Evolutionary conservation across 2,329 filamentous ascomycete species (phyloP).

Genomic region (Orbilia ellipsospora): DNA sequence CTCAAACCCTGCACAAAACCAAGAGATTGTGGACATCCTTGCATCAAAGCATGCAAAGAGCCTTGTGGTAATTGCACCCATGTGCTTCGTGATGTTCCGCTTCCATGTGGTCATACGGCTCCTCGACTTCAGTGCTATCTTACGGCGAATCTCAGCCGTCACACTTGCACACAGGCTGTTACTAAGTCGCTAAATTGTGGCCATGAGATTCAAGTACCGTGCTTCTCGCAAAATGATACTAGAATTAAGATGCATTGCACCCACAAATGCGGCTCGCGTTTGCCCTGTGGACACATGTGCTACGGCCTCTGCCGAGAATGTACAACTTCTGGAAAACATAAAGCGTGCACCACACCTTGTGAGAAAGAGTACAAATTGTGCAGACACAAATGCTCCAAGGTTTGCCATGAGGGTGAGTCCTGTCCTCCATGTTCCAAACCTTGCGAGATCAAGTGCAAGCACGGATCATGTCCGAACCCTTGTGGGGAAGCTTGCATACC

Average conservation of each 20-base stretch:
- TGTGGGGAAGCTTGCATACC: conserved; percentile 73
- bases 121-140: conserved; percentile 60
- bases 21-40: conserved; percentile 61
- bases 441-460: conserved; percentile 70
- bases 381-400: conserved; percentile 67
- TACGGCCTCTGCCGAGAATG: conserved; percentile 67
- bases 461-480: conserved; percentile 68
- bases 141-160: conserved; percentile 63
- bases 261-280: conserved; percentile 14
- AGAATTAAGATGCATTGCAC: conserved; percentile 60
- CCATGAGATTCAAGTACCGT: conserved; percentile 68
- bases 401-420: conserved; percentile 67
- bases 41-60: conserved; percentile 61
- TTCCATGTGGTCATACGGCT: conserved; percentile 57
- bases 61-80: conserved; percentile 55
- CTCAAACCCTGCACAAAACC: conserved; percentile 60
- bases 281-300: conserved; percentile 62
- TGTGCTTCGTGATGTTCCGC: conserved; percentile 20
- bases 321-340: conserved; percentile 59
- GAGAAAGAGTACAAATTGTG: conserved; percentile 68
- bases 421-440: conserved; percentile 66
- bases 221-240: conserved; percentile 62
- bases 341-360: conserved; percentile 66
- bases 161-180: conserved; percentile 67
- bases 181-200: conserved; percentile 68